Base-by-base conservation (phyloP, 2,329 filamentous ascomycete genomes). In the Fusarium annulatum region DNA sequence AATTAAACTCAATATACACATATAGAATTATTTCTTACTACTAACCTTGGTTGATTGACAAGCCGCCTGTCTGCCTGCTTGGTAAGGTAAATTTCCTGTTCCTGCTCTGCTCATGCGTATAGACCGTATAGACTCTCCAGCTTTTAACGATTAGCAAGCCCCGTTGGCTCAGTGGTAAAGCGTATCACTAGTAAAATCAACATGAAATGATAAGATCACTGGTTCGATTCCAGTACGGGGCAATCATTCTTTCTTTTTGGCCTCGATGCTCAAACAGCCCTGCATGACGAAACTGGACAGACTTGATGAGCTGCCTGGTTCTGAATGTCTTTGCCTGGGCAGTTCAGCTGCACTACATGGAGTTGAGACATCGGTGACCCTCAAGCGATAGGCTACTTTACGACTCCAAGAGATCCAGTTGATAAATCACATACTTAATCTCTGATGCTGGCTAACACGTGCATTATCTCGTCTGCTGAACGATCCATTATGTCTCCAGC, bases 131-230 rank as follows among this genome's bases (percentile, higher is more conserved):
- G 14, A 36, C 3, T 1, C 6, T 3, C 1, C 0, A 1, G 0
- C 2, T 2, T 6, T 12, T 4, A 56, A 38, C 16, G 21, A 64
- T 19, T 10, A n/a, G 2, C 28, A 53, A 53, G 46, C 46, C 58
- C 59, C 39, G 62, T 53, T 64, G 60, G 60, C 41, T 65, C 41
- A 57, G 41, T 64, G 48, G 41, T 57, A 57, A 57, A 65, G 63
- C 46, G 46, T 55, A 64, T 65, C 63, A 42, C 63, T 65, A 65
- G 60, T 57, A 64, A 65, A 64, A 23, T 30, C n/a, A 36, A 9
- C 19, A 19, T 23, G 34, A 59, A 8, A 59, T 59, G 56, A 59
- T 59, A 59, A 59, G 56, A 59, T 59, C 56, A 59, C 43, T 59
- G 56, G 56, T 59, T 59, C 42, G 56, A 59, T 59, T 59, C 56